Conservation (phyloP, 805 yeast species). For the Saccharomycopsis fodiens region DNA sequence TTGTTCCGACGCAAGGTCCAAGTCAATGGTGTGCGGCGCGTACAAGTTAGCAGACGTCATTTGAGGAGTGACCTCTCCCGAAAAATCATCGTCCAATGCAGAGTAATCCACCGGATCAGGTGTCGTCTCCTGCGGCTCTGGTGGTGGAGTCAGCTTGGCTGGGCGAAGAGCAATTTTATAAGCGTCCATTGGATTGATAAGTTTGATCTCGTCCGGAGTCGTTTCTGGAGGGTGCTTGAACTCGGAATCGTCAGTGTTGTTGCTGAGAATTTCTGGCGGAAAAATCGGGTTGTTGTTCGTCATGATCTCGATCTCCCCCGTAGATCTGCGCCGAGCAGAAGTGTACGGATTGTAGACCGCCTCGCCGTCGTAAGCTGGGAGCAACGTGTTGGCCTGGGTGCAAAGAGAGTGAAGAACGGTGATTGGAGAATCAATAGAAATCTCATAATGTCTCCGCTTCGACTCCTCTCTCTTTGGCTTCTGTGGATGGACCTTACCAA, state of each 20-base stretch:
- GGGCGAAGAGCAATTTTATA: not conserved
- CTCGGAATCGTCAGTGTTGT: not conserved
- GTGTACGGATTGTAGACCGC: constrained; percentile 16
- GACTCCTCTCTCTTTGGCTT: constrained; percentile 20
- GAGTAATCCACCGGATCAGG: constrained; percentile 9
- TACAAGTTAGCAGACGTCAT: constrained; percentile 20
- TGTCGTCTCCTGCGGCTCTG: not conserved
- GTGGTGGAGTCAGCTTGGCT: not conserved
- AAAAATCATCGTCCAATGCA: constrained; percentile 16
- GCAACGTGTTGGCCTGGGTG: constrained; percentile 69
- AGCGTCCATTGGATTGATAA: constrained; percentile 21
- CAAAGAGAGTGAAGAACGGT: constrained; percentile 71
- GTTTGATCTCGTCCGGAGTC: constrained; percentile 19
- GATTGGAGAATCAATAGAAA: constrained; percentile 90
- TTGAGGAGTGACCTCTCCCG: constrained; percentile 16
- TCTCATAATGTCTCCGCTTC: constrained; percentile 79
- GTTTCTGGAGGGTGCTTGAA: constrained; percentile 4
- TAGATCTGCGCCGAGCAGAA: constrained; percentile 13
- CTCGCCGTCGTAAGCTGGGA: constrained; percentile 57
- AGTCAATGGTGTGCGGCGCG: constrained; percentile 17
- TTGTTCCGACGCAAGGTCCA: constrained; percentile 18
- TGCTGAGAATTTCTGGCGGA: constrained; percentile 18
- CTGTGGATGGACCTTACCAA: not conserved
- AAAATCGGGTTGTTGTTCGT: constrained; percentile 18
- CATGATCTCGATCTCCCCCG: constrained; percentile 18